Conservation (phyloP, 2,329 filamentous ascomycete genomes). For the Diplodia scrobiculata region DNA sequence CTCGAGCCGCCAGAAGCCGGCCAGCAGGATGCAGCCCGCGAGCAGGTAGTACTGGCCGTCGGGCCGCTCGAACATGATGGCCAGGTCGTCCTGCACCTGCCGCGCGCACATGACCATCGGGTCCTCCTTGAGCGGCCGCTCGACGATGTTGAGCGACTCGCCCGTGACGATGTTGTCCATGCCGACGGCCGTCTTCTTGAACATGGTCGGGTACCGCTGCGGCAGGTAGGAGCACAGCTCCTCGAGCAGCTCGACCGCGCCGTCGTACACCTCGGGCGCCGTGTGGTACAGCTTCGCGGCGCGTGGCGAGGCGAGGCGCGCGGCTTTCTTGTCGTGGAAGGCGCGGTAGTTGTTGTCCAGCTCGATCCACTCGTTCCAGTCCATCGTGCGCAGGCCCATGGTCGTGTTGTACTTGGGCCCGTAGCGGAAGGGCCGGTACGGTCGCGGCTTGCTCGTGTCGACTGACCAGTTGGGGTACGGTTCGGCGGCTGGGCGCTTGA, state of each 20-base stretch:
- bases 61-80: conserved; percentile 74
- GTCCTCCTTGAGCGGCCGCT: conserved; percentile 69
- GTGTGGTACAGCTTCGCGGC: conserved; percentile 69
- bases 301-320: conserved; percentile 64
- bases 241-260: conserved; percentile 73
- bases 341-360: conserved; percentile 76
- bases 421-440: conserved; percentile 76
- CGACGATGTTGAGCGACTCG: conserved; percentile 69
- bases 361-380: conserved; percentile 78
- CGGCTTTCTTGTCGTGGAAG: conserved; percentile 71
- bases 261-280: conserved; percentile 68
- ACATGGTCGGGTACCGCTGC: conserved; percentile 73
- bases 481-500: conserved; percentile 60
- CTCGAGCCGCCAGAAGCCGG: conserved; percentile 79
- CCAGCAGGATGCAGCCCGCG: conserved; percentile 72
- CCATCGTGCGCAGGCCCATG: conserved; percentile 72
- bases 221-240: conserved; percentile 72
- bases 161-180: conserved; percentile 71
- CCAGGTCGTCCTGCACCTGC: conserved; percentile 78
- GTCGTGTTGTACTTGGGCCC: conserved; percentile 76
- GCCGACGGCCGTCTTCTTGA: conserved; percentile 62
- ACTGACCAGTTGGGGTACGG: conserved; percentile 72
- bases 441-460: conserved; percentile 68
- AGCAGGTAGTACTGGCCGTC: conserved; percentile 82
- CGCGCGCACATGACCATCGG: conserved; percentile 75